Percentiles rank a stretch among this genome's conserved stretches.
phyloP scores from a whole-genome alignment of 495 filamentous ascomycete genomes.

The Podospora australis region DNA sequence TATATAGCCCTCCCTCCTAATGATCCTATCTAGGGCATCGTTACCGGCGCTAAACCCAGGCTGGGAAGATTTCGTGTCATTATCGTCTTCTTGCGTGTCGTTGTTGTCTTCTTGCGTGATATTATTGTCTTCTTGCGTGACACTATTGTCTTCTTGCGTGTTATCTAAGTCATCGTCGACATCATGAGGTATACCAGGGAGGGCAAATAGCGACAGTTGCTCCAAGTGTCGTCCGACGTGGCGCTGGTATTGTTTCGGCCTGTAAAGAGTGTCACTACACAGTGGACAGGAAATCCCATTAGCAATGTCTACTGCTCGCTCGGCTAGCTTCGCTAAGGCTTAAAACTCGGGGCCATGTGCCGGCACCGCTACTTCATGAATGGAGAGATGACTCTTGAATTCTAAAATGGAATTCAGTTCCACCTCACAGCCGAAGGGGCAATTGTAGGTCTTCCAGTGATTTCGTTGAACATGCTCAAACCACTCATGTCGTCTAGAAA shows the following conservation, averaged over 20 bases:
- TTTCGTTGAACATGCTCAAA: conserved; percentile 7
- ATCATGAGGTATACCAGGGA: too few relatives aligned
- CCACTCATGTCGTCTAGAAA: conserved; percentile 11
- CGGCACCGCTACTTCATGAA: neutral
- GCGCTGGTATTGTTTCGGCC: conserved; percentile 3
- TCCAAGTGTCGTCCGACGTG: conserved; percentile 13
- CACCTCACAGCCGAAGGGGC: neutral
- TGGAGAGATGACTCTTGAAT: neutral
- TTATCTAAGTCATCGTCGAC: too few relatives aligned
- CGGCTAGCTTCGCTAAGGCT: neutral
- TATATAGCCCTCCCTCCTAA: too few relatives aligned
- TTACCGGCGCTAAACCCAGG: too few relatives aligned
- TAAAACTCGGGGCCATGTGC: neutral
- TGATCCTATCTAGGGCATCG: too few relatives aligned
- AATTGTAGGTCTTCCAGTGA: conserved; percentile 9
- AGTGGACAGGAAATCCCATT: conserved; percentile 4
- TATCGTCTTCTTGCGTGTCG: too few relatives aligned
- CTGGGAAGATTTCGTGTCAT: too few relatives aligned
- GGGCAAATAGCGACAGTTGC: conserved; percentile 3
- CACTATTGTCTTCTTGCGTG: too few relatives aligned
- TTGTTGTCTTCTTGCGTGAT: too few relatives aligned
- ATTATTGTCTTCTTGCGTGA: too few relatives aligned
- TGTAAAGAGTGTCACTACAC: neutral
- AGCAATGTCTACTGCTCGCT: neutral
- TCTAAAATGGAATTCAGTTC: neutral